Evolutionary conservation across 331 rosid genomes (phyloP).

Genomic region (Arachis monticola): DNA sequence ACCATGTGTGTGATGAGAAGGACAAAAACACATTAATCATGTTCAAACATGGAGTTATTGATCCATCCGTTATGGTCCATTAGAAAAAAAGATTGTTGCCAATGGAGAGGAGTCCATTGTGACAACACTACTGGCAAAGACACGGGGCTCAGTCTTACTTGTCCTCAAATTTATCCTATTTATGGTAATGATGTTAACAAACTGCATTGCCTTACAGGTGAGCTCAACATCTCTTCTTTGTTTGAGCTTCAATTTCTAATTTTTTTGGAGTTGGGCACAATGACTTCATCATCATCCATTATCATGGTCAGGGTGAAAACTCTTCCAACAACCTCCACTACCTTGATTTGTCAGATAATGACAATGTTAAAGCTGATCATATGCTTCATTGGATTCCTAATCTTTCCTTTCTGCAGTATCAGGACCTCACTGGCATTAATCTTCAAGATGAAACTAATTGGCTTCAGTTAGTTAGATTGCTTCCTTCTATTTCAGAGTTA

Average conservation of each 20-base stretch:
- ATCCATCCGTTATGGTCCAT: background rate
- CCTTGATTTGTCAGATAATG: slow-evolving; percentile 27
- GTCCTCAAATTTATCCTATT: background rate
- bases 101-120: slow-evolving; percentile 7
- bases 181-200: background rate
- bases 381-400: background rate
- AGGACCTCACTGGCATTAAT: background rate
- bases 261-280: slow-evolving; percentile 12
- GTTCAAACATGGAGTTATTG: too few species aligned
- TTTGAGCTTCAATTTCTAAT: slow-evolving; percentile 10
- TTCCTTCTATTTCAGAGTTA: slow-evolving; percentile 18
- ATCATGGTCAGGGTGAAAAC: background rate
- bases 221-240: slow-evolving; percentile 5
- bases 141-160: slow-evolving; percentile 4
- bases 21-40: too few species aligned
- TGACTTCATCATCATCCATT: background rate
- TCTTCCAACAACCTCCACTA: slow-evolving; percentile 5
- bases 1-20: too few species aligned
- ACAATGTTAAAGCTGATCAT: background rate
- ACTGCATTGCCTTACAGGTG: slow-evolving; percentile 21
- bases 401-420: slow-evolving; percentile 23
- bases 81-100: background rate
- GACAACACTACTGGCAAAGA: background rate
- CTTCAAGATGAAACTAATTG: slow-evolving; percentile 19
- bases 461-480: slow-evolving; percentile 17